phyloP scores from a whole-genome alignment of 192 early-diverging fungal genomes.

The Diversispora eburnea region DNA sequence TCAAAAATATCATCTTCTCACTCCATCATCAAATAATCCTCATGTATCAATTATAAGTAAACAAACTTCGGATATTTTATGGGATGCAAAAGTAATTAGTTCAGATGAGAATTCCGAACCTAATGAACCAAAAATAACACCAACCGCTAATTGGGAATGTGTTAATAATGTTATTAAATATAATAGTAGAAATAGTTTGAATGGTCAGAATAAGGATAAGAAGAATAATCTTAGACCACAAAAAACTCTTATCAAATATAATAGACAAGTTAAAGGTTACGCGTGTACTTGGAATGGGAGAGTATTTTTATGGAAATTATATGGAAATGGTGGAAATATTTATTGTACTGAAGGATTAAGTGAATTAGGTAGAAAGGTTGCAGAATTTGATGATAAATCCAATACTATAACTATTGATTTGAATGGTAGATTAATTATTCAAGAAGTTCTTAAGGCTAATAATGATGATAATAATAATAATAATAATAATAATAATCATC shows the following conservation, averaged over 20 bases:
- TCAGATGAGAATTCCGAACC: too few relatives aligned
- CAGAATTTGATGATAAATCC: not conserved
- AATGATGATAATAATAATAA: not conserved
- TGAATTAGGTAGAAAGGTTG: not conserved
- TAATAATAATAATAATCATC: too few relatives aligned
- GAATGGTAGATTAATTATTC: not conserved
- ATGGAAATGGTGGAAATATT: not conserved
- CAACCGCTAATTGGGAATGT: too few relatives aligned
- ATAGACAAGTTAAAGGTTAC: not conserved
- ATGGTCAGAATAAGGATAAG: too few relatives aligned
- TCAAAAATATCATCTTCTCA: too few relatives aligned
- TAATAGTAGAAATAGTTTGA: too few relatives aligned
- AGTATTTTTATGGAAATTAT: not conserved
- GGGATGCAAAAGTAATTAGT: too few relatives aligned
- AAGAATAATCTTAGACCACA: not conserved
- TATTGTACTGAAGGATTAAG: slow-evolving; percentile 6
- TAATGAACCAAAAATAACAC: too few relatives aligned
- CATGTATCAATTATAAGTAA: too few relatives aligned
- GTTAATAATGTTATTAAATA: too few relatives aligned
- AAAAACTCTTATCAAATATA: not conserved
- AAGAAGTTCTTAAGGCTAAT: not conserved
- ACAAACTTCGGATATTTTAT: too few relatives aligned
- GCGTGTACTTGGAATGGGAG: not conserved
- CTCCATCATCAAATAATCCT: too few relatives aligned
- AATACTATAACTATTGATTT: not conserved